Percentiles rank a stretch among this genome's conserved stretches.
Evolutionary conservation across 257 asterid genomes (phyloP).

Genomic region (Scutellaria minor): DNA sequence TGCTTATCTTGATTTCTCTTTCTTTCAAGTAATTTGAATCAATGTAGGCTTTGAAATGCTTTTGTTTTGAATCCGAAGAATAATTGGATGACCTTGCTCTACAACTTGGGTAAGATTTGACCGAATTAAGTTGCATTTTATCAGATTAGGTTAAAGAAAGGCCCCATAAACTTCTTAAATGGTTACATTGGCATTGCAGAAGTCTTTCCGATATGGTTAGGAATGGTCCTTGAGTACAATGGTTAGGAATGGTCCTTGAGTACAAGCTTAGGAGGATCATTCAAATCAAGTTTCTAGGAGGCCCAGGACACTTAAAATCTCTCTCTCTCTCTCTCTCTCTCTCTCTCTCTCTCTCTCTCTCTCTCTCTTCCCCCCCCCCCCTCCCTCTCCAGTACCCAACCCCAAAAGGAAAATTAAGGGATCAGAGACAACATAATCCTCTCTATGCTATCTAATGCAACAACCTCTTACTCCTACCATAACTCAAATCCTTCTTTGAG

Average conservation of each 20-base stretch:
- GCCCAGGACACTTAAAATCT: neutral
- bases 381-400: no score
- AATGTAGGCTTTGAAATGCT: neutral
- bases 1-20: neutral
- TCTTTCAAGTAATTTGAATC: neutral
- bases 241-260: no score
- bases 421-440: no score
- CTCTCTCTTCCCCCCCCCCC: no score
- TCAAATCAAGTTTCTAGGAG: neutral
- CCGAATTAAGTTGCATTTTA: neutral
- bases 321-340: no score
- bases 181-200: no score
- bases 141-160: neutral
- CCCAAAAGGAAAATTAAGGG: no score
- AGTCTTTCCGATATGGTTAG: neutral
- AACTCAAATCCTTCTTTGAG: no score
- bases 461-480: no score
- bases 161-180: neutral
- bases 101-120: neutral
- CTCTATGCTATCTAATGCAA: no score
- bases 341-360: no score
- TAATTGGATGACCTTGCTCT: neutral
- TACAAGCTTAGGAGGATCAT: neutral
- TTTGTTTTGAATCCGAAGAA: neutral
- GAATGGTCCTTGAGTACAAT: neutral